Evolutionary conservation across 1,139 yeast species (phyloP).

Genomic region (Suhomyces panamericanus): DNA sequence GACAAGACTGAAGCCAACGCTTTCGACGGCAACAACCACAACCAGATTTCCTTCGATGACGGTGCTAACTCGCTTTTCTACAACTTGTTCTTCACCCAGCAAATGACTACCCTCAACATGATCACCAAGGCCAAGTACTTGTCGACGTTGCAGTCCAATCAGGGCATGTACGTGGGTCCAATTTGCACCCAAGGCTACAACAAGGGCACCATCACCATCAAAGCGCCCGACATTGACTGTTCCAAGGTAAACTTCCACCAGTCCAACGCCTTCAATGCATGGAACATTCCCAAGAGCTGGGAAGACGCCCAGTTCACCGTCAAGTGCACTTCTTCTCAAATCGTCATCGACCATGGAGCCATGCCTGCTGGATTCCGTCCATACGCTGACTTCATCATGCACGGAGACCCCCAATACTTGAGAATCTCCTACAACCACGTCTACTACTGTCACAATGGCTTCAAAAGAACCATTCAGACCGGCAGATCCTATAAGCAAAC

Average conservation of each 20-base stretch:
- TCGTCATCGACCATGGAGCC: neutral
- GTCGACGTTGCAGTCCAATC: neutral
- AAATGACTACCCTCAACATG: neutral
- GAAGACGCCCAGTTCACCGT: neutral
- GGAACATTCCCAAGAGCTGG: neutral
- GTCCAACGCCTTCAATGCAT: neutral
- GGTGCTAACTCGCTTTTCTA: neutral
- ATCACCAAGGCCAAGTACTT: neutral
- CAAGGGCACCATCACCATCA: neutral
- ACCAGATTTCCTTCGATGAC: neutral
- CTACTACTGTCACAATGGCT: too few species aligned
- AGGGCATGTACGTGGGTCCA: neutral
- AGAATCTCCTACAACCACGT: neutral
- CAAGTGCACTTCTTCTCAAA: neutral
- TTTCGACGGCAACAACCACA: neutral
- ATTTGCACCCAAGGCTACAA: neutral
- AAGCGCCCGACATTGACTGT: neutral
- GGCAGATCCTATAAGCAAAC: too few species aligned
- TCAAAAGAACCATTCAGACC: too few species aligned
- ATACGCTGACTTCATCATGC: neutral
- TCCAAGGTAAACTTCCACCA: neutral
- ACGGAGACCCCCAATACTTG: neutral
- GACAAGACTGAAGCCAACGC: neutral
- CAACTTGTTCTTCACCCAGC: too few species aligned
- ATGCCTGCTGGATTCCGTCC: conserved; percentile 1